Evolutionary conservation across 441 rosid species (phyloP).

Genomic region (Bruguiera hainesii): DNA sequence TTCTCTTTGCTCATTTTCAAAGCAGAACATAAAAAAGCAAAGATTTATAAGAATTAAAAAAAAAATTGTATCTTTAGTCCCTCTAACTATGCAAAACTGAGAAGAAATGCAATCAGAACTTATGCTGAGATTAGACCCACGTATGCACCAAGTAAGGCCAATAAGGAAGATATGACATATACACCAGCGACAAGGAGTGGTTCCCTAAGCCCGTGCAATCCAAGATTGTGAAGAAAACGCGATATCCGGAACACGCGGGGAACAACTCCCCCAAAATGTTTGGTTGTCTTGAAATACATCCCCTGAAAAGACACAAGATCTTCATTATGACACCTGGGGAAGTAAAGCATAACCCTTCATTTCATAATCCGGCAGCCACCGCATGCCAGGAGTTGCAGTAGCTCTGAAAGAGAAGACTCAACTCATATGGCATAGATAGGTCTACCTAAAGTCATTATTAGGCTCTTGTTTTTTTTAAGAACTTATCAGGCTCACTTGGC

Average conservation of each 20-base stretch:
- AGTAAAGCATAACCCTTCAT: not conserved
- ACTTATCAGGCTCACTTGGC: no score
- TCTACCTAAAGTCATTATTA: not conserved
- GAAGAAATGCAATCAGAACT: not conserved
- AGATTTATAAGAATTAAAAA: no score
- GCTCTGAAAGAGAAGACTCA: not conserved
- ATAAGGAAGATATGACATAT: slow-evolving; percentile 50
- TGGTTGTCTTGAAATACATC: slow-evolving; percentile 43
- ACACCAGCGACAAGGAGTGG: slow-evolving; percentile 64
- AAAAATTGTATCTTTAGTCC: no score
- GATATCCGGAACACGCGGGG: slow-evolving; percentile 49
- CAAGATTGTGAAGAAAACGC: slow-evolving; percentile 68
- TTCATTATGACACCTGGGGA: not conserved
- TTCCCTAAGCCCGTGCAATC: slow-evolving; percentile 57
- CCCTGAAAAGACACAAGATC: slow-evolving; percentile 37
- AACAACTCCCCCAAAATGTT: slow-evolving; percentile 42
- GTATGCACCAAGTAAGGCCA: slow-evolving; percentile 72
- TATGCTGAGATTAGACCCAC: slow-evolving; percentile 71
- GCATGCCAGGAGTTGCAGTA: not conserved
- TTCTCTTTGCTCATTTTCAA: no score
- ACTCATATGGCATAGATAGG: not conserved
- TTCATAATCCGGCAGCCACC: not conserved
- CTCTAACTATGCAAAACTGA: no score
- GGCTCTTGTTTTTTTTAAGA: not conserved
- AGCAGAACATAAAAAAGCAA: no score